Conservation (phyloP, 2,329 filamentous ascomycete species). For the Didymella sp. region DNA sequence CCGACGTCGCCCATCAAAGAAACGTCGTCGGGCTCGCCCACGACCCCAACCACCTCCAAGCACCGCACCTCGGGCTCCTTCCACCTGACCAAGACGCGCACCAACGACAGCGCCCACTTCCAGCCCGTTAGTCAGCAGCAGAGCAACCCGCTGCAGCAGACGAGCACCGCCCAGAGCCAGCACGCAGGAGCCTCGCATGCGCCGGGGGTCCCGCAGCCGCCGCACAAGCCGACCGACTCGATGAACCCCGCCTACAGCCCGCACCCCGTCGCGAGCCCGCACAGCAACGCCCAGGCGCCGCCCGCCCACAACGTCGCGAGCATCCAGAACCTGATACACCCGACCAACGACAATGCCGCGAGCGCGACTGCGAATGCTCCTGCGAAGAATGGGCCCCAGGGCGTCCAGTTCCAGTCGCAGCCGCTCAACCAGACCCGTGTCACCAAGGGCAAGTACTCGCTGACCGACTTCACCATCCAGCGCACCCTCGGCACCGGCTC, state of each 20-base stretch:
- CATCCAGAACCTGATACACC: slow-evolving; percentile 84
- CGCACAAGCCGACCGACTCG: slow-evolving; percentile 48
- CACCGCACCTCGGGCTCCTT: slow-evolving; percentile 42
- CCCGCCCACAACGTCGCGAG: slow-evolving; percentile 73
- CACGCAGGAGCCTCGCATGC: slow-evolving; percentile 4
- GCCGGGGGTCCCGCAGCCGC: slow-evolving; percentile 25
- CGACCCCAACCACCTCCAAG: slow-evolving; percentile 45
- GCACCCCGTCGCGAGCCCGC: slow-evolving; percentile 42
- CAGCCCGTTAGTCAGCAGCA: slow-evolving; percentile 19
- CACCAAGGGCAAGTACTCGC: slow-evolving; percentile 96
- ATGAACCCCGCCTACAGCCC: slow-evolving; percentile 50
- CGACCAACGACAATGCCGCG: slow-evolving; percentile 61
- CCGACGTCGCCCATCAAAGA: slow-evolving; percentile 72
- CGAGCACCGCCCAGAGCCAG: not conserved
- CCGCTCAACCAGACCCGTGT: slow-evolving; percentile 61
- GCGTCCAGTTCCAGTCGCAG: slow-evolving; percentile 47
- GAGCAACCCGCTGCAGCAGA: not conserved
- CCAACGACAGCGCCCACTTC: slow-evolving; percentile 36
- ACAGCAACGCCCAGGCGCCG: slow-evolving; percentile 37
- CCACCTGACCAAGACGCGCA: slow-evolving; percentile 40
- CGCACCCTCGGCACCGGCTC: slow-evolving; percentile 94
- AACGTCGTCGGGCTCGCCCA: slow-evolving; percentile 55
- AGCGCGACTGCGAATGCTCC: slow-evolving; percentile 55
- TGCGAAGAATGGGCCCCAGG: slow-evolving; percentile 47
- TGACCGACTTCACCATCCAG: slow-evolving; percentile 87